A percentile compares a stretch with the other conserved stretches of the same genome.
Evolutionary conservation across 495 filamentous ascomycete genomes (phyloP).

Genomic region (Rhypophila decipiens): DNA sequence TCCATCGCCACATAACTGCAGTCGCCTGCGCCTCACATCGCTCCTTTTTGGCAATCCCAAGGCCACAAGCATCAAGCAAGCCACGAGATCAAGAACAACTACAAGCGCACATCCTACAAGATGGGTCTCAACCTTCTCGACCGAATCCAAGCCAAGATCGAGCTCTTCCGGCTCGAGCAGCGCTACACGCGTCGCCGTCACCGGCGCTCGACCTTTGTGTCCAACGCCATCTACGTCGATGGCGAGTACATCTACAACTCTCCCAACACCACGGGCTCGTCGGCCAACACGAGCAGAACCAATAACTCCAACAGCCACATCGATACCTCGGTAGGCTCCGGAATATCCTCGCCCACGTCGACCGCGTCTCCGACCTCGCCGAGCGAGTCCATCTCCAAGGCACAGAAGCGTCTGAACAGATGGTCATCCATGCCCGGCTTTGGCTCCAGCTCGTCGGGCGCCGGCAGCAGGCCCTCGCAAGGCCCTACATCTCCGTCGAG

Average conservation of each 20-base stretch:
- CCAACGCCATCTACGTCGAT: constrained; percentile 81
- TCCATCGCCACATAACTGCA: too few relatives aligned
- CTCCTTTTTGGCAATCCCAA: background rate
- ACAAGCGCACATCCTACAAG: background rate
- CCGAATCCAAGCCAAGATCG: constrained; percentile 56
- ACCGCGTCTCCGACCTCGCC: constrained; percentile 5
- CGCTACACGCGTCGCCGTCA: constrained; percentile 78
- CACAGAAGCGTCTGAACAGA: constrained; percentile 35
- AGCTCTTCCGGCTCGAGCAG: constrained; percentile 89
- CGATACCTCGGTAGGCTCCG: background rate
- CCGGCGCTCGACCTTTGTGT: constrained; percentile 78
- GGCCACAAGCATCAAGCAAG: background rate
- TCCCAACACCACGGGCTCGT: constrained; percentile 44
- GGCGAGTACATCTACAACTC: constrained; percentile 79
- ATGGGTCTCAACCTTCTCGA: constrained; percentile 42
- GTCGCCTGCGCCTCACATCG: too few relatives aligned
- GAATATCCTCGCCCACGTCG: background rate
- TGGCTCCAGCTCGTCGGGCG: constrained; percentile 13
- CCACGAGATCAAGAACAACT: too few relatives aligned
- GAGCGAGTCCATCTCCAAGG: constrained; percentile 4
- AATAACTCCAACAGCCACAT: constrained; percentile 13
- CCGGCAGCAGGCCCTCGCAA: background rate
- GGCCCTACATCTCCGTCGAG: too few relatives aligned
- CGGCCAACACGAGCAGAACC: constrained; percentile 31
- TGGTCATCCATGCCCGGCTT: constrained; percentile 46